Evolutionary conservation across 2,329 filamentous ascomycete genomes (phyloP), one percentile per base, ranked within the genome.

Genomic region (Penicillium sp.): DNA sequence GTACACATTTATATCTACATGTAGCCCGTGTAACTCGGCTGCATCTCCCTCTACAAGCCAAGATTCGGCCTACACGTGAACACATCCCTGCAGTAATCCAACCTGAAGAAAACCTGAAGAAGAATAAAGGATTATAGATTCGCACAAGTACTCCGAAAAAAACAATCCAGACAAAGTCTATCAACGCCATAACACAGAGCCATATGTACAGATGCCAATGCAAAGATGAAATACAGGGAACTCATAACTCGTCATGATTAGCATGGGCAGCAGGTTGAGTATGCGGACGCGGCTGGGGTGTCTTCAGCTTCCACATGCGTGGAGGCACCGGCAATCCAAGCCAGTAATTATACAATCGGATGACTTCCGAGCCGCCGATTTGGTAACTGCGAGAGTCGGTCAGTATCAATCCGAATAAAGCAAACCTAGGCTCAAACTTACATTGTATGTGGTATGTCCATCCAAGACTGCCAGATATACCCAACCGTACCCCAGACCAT

Each of bases 401-500:
- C 27, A 64, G 56, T 33, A 29, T 35, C 8, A 51, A 52, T 48
- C 6, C 53, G 12, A 62, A 27, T 33, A 35, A 19, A 3, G 31
- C 19, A 54, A 37, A 37, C 2, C 29, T 8, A 43, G 41, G 5
- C 2, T 17, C n/a, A 29, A 19, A 86, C 90, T 86, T 82, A 94
- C 89, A 89, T 56, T 61, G 82, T 83, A 46, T 75, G 80, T 0
- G 93, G 93, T 48, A 92, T 79, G 23, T 81, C 77, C 6, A 86
- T 54, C 90, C 91, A 99, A 59, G 84, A 84, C 63, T 74, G 81
- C 9, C 94, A 25, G 2, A 97, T 86, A 66, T 87, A 85, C 65
- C 84, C 82, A 48, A 85, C 80, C 0, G 86, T 87, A 57, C 81
- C 80, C 68, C 80, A 84, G 13, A 96, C 81, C 17, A 86, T 76